Base-by-base conservation (phyloP, 2,329 filamentous ascomycete species). In the Cladosporium austrohemisphaericum region DNA sequence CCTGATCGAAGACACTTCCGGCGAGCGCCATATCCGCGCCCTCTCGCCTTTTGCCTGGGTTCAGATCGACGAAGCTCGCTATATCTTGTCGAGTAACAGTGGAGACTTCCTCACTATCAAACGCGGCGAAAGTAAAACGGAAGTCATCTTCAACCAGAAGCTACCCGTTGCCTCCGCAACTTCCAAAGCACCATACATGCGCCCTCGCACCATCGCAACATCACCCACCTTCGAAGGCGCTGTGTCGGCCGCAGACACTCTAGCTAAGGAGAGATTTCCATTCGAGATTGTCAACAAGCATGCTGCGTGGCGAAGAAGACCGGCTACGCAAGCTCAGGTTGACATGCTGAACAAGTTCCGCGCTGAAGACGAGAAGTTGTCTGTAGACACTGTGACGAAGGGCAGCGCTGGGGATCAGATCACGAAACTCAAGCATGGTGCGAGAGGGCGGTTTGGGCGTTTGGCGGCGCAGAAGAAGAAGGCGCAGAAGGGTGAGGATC, bases 371-470 rank as follows among this genome's bases (percentile, higher is more conserved):
- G 71, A 82, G 22, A 71, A 77, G 46, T 62, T 90, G 43, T 76
- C 71, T 1, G 58, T 68, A 0, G 69, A 71, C 0, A 76, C 83
- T 22, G 60, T 95, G 51, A 90, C 79, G 11, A 93, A 91, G 62
- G 92, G 92, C 6, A 82, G 81, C 63, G 91, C 90, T 4, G 78
- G 78, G 4, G 91, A 96, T 65, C 91, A 95, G 85, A 95, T 97
- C 56, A 94, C 88, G 6, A 94, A 95, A 68, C 64, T 95, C 53
- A 92, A 85, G 66, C 86, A 93, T 64, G 92, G 92, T 1, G 88
- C 87, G 1, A 75, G 80, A 74, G 66, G 86, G 69, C 54, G 80
- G 71, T 71, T 89, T 78, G 57, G 57, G 10, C 55, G 56, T 37
- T 55, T 60, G 16, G 38, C 38, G 20, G 50, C 25, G 26, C 58